Evolutionary conservation across 2,329 filamentous ascomycete genomes (phyloP).

Genomic region (Cadophora malorum): DNA sequence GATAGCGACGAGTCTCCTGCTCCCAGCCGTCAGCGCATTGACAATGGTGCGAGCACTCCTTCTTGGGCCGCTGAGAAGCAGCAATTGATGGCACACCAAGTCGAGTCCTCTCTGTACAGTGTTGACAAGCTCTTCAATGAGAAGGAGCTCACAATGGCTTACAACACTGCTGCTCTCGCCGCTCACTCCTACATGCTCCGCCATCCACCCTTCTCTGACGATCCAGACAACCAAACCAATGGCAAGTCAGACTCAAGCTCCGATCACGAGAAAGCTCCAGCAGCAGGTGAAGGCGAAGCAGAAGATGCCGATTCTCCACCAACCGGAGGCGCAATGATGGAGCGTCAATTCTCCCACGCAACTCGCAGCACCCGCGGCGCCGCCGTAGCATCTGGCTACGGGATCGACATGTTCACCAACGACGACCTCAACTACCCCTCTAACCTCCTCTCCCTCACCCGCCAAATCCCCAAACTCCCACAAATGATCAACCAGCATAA

Average conservation of each 20-base stretch:
- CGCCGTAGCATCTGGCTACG: conserved; percentile 56
- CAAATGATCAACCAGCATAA: conserved; percentile 32
- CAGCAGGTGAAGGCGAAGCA: conserved; percentile 58
- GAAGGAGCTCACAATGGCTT: conserved; percentile 70
- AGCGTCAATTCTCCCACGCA: conserved; percentile 67
- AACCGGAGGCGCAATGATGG: conserved; percentile 62
- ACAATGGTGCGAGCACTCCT: conserved; percentile 63
- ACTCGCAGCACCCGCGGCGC: conserved; percentile 66
- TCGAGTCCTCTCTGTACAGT: conserved; percentile 64
- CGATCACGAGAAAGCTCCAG: conserved; percentile 55
- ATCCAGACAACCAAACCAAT: conserved; percentile 46
- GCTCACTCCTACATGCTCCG: conserved; percentile 67
- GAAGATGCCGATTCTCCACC: conserved; percentile 56
- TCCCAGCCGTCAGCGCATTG: conserved; percentile 60
- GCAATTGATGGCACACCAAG: conserved; percentile 56
- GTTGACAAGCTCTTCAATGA: conserved; percentile 75
- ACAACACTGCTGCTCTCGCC: conserved; percentile 66
- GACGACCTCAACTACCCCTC: conserved; percentile 64
- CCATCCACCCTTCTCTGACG: conserved; percentile 48
- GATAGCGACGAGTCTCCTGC: conserved; percentile 70
- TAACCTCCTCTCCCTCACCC: conserved; percentile 53
- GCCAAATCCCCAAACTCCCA: conserved; percentile 44
- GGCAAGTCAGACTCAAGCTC: conserved; percentile 51
- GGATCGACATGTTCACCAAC: conserved; percentile 65
- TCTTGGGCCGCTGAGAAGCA: conserved; percentile 67